phyloP scores from a whole-genome alignment of 2,329 filamentous ascomycete species.

The Rhinocladiella similis region DNA sequence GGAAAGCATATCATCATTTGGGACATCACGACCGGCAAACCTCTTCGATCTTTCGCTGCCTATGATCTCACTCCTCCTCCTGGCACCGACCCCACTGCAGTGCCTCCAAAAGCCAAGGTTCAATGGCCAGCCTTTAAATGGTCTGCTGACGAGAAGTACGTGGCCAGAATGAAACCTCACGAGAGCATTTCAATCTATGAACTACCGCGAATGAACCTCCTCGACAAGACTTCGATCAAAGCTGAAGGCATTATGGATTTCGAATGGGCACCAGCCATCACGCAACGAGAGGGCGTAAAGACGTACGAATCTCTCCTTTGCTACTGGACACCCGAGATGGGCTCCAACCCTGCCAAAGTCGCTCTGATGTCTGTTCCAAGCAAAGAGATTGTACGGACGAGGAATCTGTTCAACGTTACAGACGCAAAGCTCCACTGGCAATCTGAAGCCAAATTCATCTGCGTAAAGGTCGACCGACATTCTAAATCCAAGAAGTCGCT shows the following conservation, averaged over 20 bases:
- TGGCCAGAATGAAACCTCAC: slow-evolving; percentile 84
- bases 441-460: slow-evolving; percentile 88
- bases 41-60: slow-evolving; percentile 89
- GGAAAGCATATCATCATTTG: slow-evolving; percentile 99
- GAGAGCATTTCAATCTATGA: slow-evolving; percentile 91
- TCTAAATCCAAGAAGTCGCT: slow-evolving; percentile 99
- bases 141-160: slow-evolving; percentile 96
- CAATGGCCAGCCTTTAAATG: slow-evolving; percentile 99
- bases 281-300: slow-evolving; percentile 81
- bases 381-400: slow-evolving; percentile 88
- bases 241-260: slow-evolving; percentile 97
- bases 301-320: slow-evolving; percentile 93
- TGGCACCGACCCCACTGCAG: slow-evolving; percentile 61
- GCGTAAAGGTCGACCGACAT: slow-evolving; percentile 97
- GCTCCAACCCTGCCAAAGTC: slow-evolving; percentile 96
- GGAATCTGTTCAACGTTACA: slow-evolving; percentile 97
- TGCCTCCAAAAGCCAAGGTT: slow-evolving; percentile 81
- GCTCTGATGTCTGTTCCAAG: slow-evolving; percentile 93
- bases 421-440: slow-evolving; percentile 99
- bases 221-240: slow-evolving; percentile 91
- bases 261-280: slow-evolving; percentile 88
- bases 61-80: slow-evolving; percentile 66
- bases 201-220: slow-evolving; percentile 80
- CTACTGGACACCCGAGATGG: slow-evolving; percentile 98
- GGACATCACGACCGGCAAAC: slow-evolving; percentile 88